Percentiles rank a stretch among this genome's conserved stretches.
Evolutionary conservation across 805 yeast species (phyloP).

Genomic region (Barnettozyma pratensis): DNA sequence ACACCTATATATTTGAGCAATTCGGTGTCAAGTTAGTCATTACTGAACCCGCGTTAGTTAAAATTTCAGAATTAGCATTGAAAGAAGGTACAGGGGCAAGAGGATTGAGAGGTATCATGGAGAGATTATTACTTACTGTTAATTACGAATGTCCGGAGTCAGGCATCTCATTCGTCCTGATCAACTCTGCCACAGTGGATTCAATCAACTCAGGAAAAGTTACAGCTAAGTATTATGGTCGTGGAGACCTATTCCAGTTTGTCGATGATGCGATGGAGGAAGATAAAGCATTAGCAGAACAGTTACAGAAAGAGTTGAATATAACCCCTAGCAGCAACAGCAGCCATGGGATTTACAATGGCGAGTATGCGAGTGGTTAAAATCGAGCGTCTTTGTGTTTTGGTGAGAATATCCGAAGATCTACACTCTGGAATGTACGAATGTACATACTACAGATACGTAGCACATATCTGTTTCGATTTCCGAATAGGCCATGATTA

Average conservation of each 20-base stretch:
- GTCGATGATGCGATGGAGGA: slow-evolving; percentile 37
- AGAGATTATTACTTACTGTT: slow-evolving; percentile 42
- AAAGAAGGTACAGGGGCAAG: slow-evolving; percentile 58
- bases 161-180: slow-evolving; percentile 43
- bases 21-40: slow-evolving; percentile 47
- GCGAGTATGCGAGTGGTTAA: not conserved
- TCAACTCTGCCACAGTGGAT: slow-evolving; percentile 40
- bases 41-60: slow-evolving; percentile 42
- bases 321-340: slow-evolving; percentile 3
- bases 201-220: slow-evolving; percentile 31
- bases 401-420: no score
- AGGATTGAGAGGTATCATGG: slow-evolving; percentile 52
- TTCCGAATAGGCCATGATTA: no score
- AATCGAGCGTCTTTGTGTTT: no score
- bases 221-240: slow-evolving; percentile 39
- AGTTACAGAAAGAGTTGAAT: slow-evolving; percentile 28
- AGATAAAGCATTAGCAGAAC: slow-evolving; percentile 33
- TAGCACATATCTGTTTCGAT: no score
- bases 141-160: slow-evolving; percentile 60
- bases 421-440: no score
- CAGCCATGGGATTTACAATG: not conserved
- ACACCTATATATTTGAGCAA: slow-evolving; percentile 46
- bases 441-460: no score
- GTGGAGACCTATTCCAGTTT: slow-evolving; percentile 38
- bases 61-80: slow-evolving; percentile 43